Evolutionary conservation across 768 basidiomycete genomes (phyloP), one percentile per base, ranked within the genome.

Genomic region (Leccinum truebloodii): DNA sequence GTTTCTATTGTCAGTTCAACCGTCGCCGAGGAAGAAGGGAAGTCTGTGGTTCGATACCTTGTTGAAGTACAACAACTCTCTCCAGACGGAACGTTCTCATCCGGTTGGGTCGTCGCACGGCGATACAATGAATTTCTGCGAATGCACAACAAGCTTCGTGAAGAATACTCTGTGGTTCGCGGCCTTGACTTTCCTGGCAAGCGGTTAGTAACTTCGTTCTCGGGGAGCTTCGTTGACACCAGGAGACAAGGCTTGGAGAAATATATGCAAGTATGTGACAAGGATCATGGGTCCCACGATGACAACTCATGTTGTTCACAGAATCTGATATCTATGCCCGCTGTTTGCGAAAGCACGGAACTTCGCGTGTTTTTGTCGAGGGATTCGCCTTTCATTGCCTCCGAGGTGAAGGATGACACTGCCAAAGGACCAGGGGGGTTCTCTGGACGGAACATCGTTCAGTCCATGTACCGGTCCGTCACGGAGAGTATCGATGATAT

Each of bases 401-500:
- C 85, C 1, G 82, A 83, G 52, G 62, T 76, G 9, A 73, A 68
- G 46, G 75, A 72, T 20, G 76, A 78, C 53, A 54, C n/a, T 65
- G 61, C 13, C 12, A 84, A 87, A 71, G 70, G 76, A 12, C 65
- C 78, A 6, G 73, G 77, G 14, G 70, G 79, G 0, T 87, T 89
- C 67, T 86, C 88, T 20, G 88, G 89, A 7, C 85, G 85, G 14
- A 87, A 86, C 58, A 80, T 97, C 39, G 92, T 98, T 56, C 88
- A 88, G 57, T 89, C 87, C 24, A 83, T 99, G 59, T 98, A 96
- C 71, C 87, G 89, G 32, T 92, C 94, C 26, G 92, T 99, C 51
- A 86, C 96, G 6, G 92, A 93, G 63, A 95, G 94, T 71, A 88
- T 98, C 67, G 97, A 99, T 73, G 97, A 98, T 73, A 93, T 97